These are phyloP conservation scores for Vicia faba DNA, from an alignment of 306 rosid species.

Conservation along the genomic window DNA sequence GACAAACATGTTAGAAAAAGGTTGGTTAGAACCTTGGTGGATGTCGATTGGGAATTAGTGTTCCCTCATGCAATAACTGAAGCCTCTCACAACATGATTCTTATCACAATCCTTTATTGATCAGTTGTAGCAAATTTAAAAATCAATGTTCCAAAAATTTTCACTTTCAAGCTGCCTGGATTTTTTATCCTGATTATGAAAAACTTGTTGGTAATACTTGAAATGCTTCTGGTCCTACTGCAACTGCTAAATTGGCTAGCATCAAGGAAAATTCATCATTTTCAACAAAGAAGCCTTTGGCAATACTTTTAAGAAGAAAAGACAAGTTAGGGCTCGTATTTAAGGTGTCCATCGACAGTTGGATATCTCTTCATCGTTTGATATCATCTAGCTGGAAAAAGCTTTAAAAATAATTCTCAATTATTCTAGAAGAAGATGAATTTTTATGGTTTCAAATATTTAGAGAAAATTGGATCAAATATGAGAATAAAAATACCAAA, in stretches of 20 bases:
- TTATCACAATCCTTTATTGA: too few relatives aligned
- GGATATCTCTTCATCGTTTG: not conserved
- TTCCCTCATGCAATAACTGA: not conserved
- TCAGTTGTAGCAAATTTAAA: too few relatives aligned
- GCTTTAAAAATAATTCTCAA: not conserved
- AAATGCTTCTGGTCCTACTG: too few relatives aligned
- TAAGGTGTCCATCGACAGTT: not conserved
- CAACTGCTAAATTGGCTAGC: too few relatives aligned
- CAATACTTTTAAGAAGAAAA: not conserved
- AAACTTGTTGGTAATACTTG: too few relatives aligned
- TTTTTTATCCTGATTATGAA: too few relatives aligned
- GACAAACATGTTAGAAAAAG: not conserved
- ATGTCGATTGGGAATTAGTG: not conserved
- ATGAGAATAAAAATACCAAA: not conserved
- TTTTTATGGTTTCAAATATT: not conserved
- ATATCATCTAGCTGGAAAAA: not conserved
- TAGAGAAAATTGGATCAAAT: not conserved
- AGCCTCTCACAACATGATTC: not conserved
- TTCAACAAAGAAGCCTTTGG: too few relatives aligned
- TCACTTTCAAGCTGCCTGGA: too few relatives aligned
- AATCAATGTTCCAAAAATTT: not conserved
- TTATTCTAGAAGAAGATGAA: too few relatives aligned
- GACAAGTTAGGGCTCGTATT: not conserved
- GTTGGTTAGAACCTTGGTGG: not conserved
- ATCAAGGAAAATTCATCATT: not conserved